A percentile compares a stretch with the other conserved stretches of the same genome.
These are phyloP conservation scores for Oryza glaberrima DNA, from an alignment of 176 grass and related monocot species.

Conservation along the genomic window DNA sequence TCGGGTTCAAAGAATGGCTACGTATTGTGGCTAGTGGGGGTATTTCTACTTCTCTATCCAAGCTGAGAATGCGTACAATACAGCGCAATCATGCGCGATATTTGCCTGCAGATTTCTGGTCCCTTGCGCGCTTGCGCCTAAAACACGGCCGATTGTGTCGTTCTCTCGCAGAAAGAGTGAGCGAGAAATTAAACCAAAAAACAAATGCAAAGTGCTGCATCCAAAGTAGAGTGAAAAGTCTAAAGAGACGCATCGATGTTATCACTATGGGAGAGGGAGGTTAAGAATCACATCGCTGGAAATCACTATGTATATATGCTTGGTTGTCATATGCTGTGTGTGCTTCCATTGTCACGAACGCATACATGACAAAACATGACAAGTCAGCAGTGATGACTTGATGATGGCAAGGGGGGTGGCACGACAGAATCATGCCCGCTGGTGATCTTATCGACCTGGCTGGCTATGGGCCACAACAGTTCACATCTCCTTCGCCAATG, in stretches of 20 bases:
- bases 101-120: slow-evolving; percentile 44
- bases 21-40: not conserved
- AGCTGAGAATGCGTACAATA: slow-evolving; percentile 38
- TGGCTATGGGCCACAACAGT: slow-evolving; percentile 27
- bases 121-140: not conserved
- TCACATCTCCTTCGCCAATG: not conserved
- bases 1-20: slow-evolving; percentile 38
- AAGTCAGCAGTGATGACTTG: slow-evolving; percentile 29
- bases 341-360: slow-evolving; percentile 38
- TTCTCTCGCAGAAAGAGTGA: slow-evolving; percentile 17
- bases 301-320: not conserved
- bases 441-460: slow-evolving; percentile 27
- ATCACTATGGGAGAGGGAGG: slow-evolving; percentile 2
- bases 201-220: not conserved
- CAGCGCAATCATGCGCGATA: slow-evolving; percentile 39
- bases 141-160: slow-evolving; percentile 25
- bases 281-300: slow-evolving; percentile 12
- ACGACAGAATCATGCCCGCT: not conserved
- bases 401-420: slow-evolving; percentile 14
- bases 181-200: not conserved
- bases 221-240: not conserved
- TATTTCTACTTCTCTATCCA: slow-evolving; percentile 12
- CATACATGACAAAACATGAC: slow-evolving; percentile 34
- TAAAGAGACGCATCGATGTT: not conserved
- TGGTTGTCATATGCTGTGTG: slow-evolving; percentile 29